Percentiles rank a stretch among this genome's conserved stretches.
phyloP scores from a whole-genome alignment of 2,329 filamentous ascomycete species.

The Colletotrichum graminicola region DNA sequence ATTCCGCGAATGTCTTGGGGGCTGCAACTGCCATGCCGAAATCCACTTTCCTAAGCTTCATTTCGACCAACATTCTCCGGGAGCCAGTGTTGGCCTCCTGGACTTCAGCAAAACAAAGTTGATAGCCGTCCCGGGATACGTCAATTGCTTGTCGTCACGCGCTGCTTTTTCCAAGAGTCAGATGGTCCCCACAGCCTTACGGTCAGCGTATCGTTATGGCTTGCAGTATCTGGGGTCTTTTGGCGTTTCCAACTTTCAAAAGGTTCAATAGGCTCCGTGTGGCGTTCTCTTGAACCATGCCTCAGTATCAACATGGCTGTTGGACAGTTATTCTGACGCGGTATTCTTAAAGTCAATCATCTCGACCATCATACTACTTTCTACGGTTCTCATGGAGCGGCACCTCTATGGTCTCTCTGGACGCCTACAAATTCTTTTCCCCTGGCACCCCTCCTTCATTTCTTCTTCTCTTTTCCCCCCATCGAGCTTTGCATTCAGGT shows the following conservation, averaged over 20 bases:
- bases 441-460: background rate
- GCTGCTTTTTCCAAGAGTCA: background rate
- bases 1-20: background rate
- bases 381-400: background rate
- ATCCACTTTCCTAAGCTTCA: background rate
- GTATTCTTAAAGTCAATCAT: background rate
- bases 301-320: background rate
- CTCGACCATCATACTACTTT: background rate
- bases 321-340: background rate
- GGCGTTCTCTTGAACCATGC: background rate
- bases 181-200: background rate
- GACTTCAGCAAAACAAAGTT: background rate
- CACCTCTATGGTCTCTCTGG: background rate
- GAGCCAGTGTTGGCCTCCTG: background rate
- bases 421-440: background rate
- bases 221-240: background rate
- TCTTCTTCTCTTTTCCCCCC: background rate
- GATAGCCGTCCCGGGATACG: background rate
- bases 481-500: constrained; percentile 1
- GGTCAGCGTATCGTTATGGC: background rate
- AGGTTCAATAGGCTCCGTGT: background rate
- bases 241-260: background rate
- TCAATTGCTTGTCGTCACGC: background rate
- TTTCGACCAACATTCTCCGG: background rate
- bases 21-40: background rate